phyloP scores from a whole-genome alignment of 78 protist species.

The Dictyostelium intermedium region DNA sequence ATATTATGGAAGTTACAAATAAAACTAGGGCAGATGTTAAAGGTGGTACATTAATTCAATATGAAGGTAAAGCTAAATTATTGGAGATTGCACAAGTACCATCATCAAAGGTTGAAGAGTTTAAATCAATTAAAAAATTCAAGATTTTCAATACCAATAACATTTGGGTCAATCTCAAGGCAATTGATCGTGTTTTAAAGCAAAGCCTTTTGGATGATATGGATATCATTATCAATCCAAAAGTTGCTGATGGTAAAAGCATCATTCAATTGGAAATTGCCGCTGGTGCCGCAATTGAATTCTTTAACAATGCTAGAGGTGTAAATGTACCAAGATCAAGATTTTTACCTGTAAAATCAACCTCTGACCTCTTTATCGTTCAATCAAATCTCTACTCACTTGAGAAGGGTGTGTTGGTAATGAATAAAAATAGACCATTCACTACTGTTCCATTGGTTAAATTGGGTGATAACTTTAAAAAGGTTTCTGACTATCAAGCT shows the following conservation, averaged over 20 bases:
- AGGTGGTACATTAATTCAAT: conserved; percentile 96
- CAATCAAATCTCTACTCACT: conserved; percentile 91
- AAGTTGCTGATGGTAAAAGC: conserved; percentile 86
- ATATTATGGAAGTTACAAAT: conserved; percentile 95
- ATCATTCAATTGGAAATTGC: conserved; percentile 99
- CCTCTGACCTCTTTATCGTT: conserved; percentile 94
- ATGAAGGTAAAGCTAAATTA: conserved; percentile 85
- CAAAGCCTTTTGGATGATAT: conserved; percentile 71
- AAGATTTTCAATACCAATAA: conserved; percentile 99
- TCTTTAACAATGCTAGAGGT: conserved; percentile 89
- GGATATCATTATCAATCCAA: conserved; percentile 95
- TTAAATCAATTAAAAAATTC: conserved; percentile 95
- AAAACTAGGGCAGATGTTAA: conserved; percentile 98
- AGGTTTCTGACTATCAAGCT: conserved; percentile 82
- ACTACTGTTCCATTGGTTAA: conserved; percentile 90
- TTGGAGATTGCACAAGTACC: conserved; percentile 97
- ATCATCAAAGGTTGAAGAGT: conserved; percentile 88
- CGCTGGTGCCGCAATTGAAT: conserved; percentile 96
- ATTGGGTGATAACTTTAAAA: conserved; percentile 91
- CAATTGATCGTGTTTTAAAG: conserved; percentile 80
- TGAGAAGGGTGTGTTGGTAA: conserved; percentile 78
- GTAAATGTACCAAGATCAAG: conserved; percentile 96
- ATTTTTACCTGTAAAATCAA: conserved; percentile 98
- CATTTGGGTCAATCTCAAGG: conserved; percentile 94
- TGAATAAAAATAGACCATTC: conserved; percentile 82